phyloP scores from a whole-genome alignment of 257 asterid genomes.

The Sherardia arvensis region DNA sequence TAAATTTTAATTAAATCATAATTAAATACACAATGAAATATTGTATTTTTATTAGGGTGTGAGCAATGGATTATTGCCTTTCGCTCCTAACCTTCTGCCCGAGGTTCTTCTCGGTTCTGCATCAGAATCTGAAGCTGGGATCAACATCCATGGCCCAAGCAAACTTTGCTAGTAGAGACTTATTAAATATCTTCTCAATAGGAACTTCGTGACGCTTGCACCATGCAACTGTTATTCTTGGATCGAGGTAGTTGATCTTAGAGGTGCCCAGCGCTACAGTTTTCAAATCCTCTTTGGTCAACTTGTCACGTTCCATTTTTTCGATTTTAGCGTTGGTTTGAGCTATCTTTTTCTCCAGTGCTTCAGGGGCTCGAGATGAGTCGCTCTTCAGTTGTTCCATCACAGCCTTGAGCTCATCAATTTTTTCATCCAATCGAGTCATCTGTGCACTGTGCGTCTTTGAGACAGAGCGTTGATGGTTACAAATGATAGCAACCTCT shows the following conservation, averaged over 20 bases:
- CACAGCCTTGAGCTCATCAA: conserved; percentile 64
- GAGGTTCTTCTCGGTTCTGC: background rate
- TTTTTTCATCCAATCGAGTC: conserved; percentile 65
- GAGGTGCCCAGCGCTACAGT: conserved; percentile 93
- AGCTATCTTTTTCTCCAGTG: conserved; percentile 71
- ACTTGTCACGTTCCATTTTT: conserved; percentile 76
- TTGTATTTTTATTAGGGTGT: too few species aligned
- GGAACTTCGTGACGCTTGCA: conserved; percentile 98
- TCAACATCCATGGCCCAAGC: conserved; percentile 98
- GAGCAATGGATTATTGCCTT: too few species aligned
- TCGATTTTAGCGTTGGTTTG: conserved; percentile 64
- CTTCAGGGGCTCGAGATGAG: conserved; percentile 73
- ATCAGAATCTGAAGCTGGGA: conserved; percentile 75
- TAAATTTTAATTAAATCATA: too few species aligned
- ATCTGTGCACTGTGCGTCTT: conserved; percentile 83
- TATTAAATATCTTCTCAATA: conserved; percentile 91
- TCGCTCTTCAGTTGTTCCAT: conserved; percentile 58
- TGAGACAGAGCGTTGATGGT: conserved; percentile 87
- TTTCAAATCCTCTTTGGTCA: conserved; percentile 75
- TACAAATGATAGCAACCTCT: conserved; percentile 98
- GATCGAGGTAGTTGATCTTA: conserved; percentile 94
- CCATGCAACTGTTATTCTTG: conserved; percentile 98
- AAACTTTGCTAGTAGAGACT: conserved; percentile 88
- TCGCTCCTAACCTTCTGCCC: background rate
- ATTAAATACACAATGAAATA: too few species aligned